phyloP scores from a whole-genome alignment of 441 rosid species.

The Dalechampia spathulata region DNA sequence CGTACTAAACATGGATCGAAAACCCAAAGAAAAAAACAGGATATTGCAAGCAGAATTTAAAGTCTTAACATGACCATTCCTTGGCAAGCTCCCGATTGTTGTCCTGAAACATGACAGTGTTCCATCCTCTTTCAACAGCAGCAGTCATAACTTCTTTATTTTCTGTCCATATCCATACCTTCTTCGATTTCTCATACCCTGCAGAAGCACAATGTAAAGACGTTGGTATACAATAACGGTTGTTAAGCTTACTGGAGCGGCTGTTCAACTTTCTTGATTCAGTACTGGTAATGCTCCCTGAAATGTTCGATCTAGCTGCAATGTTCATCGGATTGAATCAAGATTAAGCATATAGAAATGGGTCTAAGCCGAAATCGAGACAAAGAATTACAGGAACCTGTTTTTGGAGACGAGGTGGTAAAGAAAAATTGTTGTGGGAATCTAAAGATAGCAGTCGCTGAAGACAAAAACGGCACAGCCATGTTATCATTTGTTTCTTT shows the following conservation, averaged over 20 bases:
- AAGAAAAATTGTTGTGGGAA: too few relatives aligned
- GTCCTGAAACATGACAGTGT: conserved; percentile 53
- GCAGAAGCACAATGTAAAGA: conserved; percentile 16
- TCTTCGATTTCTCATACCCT: conserved; percentile 37
- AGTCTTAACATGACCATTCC: conserved; percentile 67
- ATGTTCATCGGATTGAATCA: neutral
- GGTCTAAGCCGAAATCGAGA: neutral
- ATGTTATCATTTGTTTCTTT: neutral
- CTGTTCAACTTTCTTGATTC: conserved; percentile 7
- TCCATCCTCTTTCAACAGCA: conserved; percentile 92
- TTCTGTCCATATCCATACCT: conserved; percentile 80
- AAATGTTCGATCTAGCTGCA: conserved; percentile 23
- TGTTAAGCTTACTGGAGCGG: too few relatives aligned
- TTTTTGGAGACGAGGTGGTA: conserved; percentile 8
- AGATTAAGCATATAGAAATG: neutral
- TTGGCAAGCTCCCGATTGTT: conserved; percentile 36
- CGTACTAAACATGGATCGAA: neutral
- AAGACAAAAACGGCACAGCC: conserved; percentile 14
- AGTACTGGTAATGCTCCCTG: neutral
- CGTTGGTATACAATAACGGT: conserved; percentile 15
- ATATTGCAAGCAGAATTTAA: neutral
- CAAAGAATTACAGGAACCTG: conserved; percentile 18
- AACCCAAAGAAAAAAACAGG: neutral
- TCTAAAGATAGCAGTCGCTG: conserved; percentile 4
- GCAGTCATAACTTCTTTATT: conserved; percentile 67